Evolutionary conservation across 768 basidiomycete species (phyloP), one percentile per base, ranked within the genome.

Genomic region (Amanita polypyramis): DNA sequence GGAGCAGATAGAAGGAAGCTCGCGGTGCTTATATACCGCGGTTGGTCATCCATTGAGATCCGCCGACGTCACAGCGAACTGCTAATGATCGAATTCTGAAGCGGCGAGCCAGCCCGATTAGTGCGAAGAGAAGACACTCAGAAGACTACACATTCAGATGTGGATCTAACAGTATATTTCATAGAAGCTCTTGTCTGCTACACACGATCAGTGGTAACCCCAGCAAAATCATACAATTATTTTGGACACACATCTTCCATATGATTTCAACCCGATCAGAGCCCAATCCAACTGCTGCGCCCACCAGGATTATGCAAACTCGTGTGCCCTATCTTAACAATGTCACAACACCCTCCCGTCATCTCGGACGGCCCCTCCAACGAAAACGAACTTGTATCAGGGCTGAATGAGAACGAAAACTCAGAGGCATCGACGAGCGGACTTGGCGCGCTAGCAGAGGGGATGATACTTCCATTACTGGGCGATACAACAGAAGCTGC

Each of bases 271-370:
- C 25, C 3, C 25, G 30, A 39, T 47, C 25, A 76, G 44, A 94
- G 65, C 15, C 95, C 95, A 49, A 96, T 93, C 89, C 88, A 98
- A 58, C 89, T 93, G 57, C 89, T 87, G 40, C 86, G 73, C 2
- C 95, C 95, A 1, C 79, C 77, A 0, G 93, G 80, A 65, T 98
- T 99, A 58, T 96, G 95, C 60, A 99, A 63, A 54, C 79, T 78
- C 27, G 92, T 94, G 66, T 97, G 93, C 4, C 94, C 91, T 60
- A 99, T 94, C 65, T 98, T 97, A 42, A 98, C 75, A 25, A 78
- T 71, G 64, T 60, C 72, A 59, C 61, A 65, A 51, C 48, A 61
- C 17, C 50, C 29, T 3, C 51, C 56, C 21, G 43, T 40, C 27
- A 43, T 44, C 45, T 33, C 49, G 25, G 17, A 33, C 7, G 43